Conservation (phyloP, 2,329 filamentous ascomycete genomes). For the Cladobotryum mycophilum region DNA sequence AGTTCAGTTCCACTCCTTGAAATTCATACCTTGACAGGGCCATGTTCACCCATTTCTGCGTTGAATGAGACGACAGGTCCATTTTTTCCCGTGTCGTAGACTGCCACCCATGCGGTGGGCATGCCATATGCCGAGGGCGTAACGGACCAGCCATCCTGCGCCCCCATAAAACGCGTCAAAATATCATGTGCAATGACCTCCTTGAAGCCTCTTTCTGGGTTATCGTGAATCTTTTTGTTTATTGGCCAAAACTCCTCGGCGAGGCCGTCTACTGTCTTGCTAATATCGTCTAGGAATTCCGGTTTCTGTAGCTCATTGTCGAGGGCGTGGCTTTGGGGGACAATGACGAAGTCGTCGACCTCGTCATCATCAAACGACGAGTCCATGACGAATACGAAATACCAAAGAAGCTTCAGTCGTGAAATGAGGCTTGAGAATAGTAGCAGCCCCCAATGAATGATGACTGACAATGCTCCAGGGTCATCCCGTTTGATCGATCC, state of each 20-base stretch:
- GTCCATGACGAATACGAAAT: too few relatives aligned
- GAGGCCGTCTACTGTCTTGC: conserved; percentile 14
- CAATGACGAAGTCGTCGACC: conserved; percentile 11
- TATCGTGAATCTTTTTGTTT: conserved; percentile 36
- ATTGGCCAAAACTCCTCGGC: conserved; percentile 26
- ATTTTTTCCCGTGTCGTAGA: conserved; percentile 28
- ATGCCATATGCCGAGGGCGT: conserved; percentile 35
- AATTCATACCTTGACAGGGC: not conserved
- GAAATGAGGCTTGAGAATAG: too few relatives aligned
- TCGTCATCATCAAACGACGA: conserved; percentile 3
- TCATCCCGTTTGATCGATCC: too few relatives aligned
- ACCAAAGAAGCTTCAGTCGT: too few relatives aligned
- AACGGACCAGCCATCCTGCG: conserved; percentile 31
- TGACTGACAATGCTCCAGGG: too few relatives aligned
- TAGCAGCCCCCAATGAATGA: too few relatives aligned
- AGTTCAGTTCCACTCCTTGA: not conserved
- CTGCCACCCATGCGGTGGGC: conserved; percentile 38
- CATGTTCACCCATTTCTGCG: conserved; percentile 26
- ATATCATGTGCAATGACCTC: conserved; percentile 36
- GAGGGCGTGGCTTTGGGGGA: not conserved
- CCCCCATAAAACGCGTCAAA: conserved; percentile 31
- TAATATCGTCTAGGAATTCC: conserved; percentile 35
- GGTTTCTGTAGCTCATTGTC: not conserved
- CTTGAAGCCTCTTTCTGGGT: conserved; percentile 37
- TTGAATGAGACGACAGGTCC: conserved; percentile 37